phyloP scores from a whole-genome alignment of 441 rosid species.

The Syzygium malaccense region DNA sequence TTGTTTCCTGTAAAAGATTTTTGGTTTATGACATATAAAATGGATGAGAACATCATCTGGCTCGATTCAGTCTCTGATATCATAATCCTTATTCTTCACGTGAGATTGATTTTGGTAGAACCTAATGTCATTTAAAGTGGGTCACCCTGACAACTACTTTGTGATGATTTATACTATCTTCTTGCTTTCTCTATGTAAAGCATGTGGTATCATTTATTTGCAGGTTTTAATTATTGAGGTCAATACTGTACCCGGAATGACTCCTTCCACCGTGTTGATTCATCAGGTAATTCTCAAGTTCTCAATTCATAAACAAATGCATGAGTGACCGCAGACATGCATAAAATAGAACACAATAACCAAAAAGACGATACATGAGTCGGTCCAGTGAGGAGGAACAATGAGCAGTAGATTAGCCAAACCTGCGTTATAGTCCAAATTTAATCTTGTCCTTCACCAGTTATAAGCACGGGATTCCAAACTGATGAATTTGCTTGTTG shows the following conservation, averaged over 20 bases:
- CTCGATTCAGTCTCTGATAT: not conserved
- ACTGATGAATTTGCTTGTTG: not conserved
- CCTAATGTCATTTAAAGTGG: not conserved
- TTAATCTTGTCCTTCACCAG: not conserved
- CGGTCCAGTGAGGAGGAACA: not conserved
- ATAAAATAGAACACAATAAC: not conserved
- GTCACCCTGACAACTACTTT: not conserved
- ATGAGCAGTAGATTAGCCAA: not conserved
- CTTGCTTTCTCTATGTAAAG: not conserved
- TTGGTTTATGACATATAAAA: not conserved
- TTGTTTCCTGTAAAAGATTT: not conserved
- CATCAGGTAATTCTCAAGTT: constrained; percentile 57
- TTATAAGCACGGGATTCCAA: not conserved
- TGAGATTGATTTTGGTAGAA: not conserved
- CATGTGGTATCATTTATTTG: not conserved
- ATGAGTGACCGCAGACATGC: not conserved
- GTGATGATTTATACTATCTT: not conserved
- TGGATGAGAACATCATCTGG: not conserved
- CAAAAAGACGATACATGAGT: not conserved
- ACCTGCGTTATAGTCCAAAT: not conserved
- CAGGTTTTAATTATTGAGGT: constrained; percentile 89
- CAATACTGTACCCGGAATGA: constrained; percentile 95
- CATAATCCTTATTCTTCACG: not conserved
- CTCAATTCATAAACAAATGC: not conserved
- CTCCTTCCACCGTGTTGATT: constrained; percentile 91